Conservation (phyloP, 257 asterid genomes). For the Catharanthus roseus region DNA sequence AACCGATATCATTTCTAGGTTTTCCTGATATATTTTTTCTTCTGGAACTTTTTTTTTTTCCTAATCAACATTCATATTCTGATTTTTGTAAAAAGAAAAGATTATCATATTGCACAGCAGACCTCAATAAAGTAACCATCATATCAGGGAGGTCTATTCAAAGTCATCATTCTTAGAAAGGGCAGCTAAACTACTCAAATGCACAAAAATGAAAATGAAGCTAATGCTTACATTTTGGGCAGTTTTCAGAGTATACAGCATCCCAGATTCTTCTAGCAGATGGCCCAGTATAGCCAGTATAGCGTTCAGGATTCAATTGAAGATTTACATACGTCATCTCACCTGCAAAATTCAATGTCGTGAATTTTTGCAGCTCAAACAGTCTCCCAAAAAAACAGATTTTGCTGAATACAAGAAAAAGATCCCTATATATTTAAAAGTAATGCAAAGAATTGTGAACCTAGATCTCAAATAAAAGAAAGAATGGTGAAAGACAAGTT, state of each 20-base stretch:
- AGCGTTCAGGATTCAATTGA: slow-evolving; percentile 83
- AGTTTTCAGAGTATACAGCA: slow-evolving; percentile 82
- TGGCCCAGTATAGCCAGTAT: slow-evolving; percentile 89
- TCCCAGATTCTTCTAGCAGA: slow-evolving; percentile 97
- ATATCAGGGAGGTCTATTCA: not conserved
- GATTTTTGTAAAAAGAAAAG: not conserved
- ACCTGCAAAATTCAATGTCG: slow-evolving; percentile 35
- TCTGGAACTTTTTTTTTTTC: too few species aligned
- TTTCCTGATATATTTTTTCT: not conserved
- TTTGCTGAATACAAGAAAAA: not conserved
- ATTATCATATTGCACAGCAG: not conserved
- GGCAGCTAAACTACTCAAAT: slow-evolving; percentile 6
- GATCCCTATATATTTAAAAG: too few species aligned
- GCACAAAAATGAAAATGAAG: slow-evolving; percentile 1
- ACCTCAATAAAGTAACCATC: not conserved
- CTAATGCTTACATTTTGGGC: slow-evolving; percentile 71
- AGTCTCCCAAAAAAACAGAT: not conserved
- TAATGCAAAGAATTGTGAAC: not conserved
- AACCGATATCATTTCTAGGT: not conserved
- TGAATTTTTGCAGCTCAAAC: not conserved
- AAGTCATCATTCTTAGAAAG: slow-evolving; percentile 8
- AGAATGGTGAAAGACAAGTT: not conserved
- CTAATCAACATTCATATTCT: not conserved
- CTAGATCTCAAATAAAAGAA: not conserved
- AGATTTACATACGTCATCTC: slow-evolving; percentile 96